Base-by-base conservation (phyloP, 805 yeast species). In the Metschnikowia kofuensis region DNA sequence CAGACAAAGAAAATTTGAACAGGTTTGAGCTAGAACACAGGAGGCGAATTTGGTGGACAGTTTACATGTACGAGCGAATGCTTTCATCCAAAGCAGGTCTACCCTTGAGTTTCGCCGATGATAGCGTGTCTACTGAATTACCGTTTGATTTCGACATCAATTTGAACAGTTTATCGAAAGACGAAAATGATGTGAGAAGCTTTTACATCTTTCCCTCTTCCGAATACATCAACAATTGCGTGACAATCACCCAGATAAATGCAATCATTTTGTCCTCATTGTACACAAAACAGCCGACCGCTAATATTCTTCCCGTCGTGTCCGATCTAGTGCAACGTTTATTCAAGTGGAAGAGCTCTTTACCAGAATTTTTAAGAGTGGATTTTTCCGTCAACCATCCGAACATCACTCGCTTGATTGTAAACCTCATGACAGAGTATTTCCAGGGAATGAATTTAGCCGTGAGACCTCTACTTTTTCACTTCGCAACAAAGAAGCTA, bases 391-490 rank as follows among this genome's bases (percentile, higher is more conserved):
- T 63, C 15, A 77, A 78, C 8, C 74, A 76, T 39, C 69, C 87
- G 30, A 74, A 76, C 47, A 82, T 86, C 8, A 77, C 87, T 2
- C 72, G 95, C 54, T 66, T 85, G 30, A 80, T 80, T 14, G 88
- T 87, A 13, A 87, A 87, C 63, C 74, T 87, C 59, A 84, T 85
- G 83, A 85, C 91, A 2, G 95, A 87, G 61, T 87, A 85, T 65
- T 86, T 87, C 61, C 92, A 87, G 62, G 94, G 94, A 45, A 77
- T 87, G 65, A 87, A 87, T 60, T 66, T 87, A 38, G 91, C 92
- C 0, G 89, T 87, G 4, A 68, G 95, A 46, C 94, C 94, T 3
- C 68, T 87, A 36, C 65, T 87, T 41, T 86, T 86, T 59, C 92
- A 87, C 63, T 85, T 87, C 63, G 87, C 89, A 0, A 77, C 87